phyloP scores from a whole-genome alignment of 805 yeast genomes.

The Ogataea salicorniae region DNA sequence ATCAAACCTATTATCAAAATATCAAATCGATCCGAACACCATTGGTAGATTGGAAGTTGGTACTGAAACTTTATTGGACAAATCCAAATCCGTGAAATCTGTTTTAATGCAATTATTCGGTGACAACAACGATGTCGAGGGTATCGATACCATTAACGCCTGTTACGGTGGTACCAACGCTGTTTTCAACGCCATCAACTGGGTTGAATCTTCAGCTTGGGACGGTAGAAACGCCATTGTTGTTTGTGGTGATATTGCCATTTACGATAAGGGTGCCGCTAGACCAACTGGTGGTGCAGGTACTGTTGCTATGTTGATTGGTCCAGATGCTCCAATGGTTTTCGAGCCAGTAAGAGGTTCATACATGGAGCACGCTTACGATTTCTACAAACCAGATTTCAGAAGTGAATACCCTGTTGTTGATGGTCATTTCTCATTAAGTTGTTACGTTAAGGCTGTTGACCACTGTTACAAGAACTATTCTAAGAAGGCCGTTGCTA shows the following conservation, averaged over 20 bases:
- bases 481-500: conserved; percentile 65
- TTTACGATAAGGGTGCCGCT: conserved; percentile 94
- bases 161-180: conserved; percentile 99
- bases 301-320: conserved; percentile 87
- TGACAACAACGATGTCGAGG: conserved; percentile 87
- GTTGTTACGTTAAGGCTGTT: conserved; percentile 90
- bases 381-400: conserved; percentile 97
- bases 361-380: conserved; percentile 95
- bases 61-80: conserved; percentile 94
- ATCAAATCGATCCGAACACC: conserved; percentile 71
- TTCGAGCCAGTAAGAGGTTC: conserved; percentile 87
- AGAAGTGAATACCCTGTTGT: conserved; percentile 95
- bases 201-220: conserved; percentile 96
- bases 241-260: conserved; percentile 96
- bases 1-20: conserved; percentile 69
- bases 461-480: conserved; percentile 82
- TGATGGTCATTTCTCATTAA: conserved; percentile 92
- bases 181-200: conserved; percentile 85
- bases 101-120: conserved; percentile 92
- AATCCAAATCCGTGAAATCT: conserved; percentile 94
- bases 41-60: conserved; percentile 98
- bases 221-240: conserved; percentile 98
- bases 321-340: conserved; percentile 96
- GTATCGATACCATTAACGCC: conserved; percentile 93
- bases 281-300: conserved; percentile 99